Evolutionary conservation across 352 stramenopile genomes (phyloP).

Genomic region (Phytopythium aichiense): DNA sequence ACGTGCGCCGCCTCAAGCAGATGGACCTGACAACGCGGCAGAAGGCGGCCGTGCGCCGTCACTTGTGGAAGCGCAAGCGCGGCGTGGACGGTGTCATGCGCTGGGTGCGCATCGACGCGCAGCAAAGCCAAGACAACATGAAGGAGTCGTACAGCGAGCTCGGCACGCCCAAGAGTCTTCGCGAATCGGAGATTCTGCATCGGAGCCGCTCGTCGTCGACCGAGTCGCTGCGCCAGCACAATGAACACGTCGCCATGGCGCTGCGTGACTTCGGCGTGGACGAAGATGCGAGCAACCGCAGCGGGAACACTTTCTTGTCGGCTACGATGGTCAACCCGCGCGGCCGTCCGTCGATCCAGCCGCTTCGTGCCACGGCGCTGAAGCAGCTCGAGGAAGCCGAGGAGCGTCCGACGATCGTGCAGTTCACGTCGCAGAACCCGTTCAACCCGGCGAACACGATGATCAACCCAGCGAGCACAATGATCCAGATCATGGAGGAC

Average conservation of each 20-base stretch:
- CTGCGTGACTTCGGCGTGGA: conserved; percentile 74
- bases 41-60: conserved; percentile 70
- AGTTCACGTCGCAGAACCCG: conserved; percentile 62
- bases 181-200: conserved; percentile 31
- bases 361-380: conserved; percentile 67
- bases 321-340: conserved; percentile 27
- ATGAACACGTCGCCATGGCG: conserved; percentile 72
- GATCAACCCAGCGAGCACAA: conserved; percentile 36
- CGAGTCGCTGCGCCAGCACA: conserved; percentile 59
- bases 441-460: conserved; percentile 44
- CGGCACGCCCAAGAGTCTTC: conserved; percentile 35
- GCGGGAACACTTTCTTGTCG: conserved; percentile 38
- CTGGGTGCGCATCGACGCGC: conserved; percentile 75
- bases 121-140: conserved; percentile 25
- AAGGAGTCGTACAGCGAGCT: conserved; percentile 45
- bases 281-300: conserved; percentile 22
- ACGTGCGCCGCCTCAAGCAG: conserved; percentile 80
- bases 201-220: conserved; percentile 32
- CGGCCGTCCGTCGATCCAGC: conserved; percentile 55
- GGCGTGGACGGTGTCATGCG: conserved; percentile 69
- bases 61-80: conserved; percentile 73
- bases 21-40: conserved; percentile 81
- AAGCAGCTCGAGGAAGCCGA: conserved; percentile 76
- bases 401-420: conserved; percentile 69
- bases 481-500: conserved; percentile 40